A percentile compares a stretch with the other conserved stretches of the same genome.
Conservation (phyloP, 306 rosid genomes). For the Citrullus colocynthis region DNA sequence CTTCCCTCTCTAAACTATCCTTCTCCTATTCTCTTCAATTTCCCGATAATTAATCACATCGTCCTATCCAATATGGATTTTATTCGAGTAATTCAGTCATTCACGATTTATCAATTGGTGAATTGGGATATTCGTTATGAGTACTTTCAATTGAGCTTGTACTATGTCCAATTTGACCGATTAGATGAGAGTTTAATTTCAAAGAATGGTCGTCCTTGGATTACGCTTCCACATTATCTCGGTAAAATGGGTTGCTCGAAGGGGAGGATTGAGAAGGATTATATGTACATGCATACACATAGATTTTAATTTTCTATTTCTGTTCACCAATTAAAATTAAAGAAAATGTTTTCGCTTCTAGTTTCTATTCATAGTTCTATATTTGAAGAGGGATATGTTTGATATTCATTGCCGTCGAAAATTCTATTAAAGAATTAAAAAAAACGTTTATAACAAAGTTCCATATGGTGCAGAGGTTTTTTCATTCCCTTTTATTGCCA, state of each 20-base stretch:
- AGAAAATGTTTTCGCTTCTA: neutral
- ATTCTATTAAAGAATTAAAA: neutral
- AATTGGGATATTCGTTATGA: neutral
- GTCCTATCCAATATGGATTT: neutral
- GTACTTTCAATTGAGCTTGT: neutral
- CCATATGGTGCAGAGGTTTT: neutral
- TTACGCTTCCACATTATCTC: neutral
- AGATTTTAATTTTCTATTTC: neutral
- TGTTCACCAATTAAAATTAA: neutral
- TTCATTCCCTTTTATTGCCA: neutral
- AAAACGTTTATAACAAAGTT: neutral
- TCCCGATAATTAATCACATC: neutral
- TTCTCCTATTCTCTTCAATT: neutral
- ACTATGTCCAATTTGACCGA: neutral
- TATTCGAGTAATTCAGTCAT: neutral
- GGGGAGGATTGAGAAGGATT: neutral
- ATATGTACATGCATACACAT: neutral
- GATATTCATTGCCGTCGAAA: neutral
- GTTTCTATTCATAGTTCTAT: neutral
- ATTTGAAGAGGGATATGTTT: neutral
- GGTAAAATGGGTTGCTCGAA: neutral
- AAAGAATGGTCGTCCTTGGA: neutral
- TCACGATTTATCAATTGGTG: neutral
- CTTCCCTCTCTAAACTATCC: neutral
- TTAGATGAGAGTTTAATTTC: neutral